Conservation (phyloP, 1,284 basidiomycete species). For the Melampsora larici-populina region DNA sequence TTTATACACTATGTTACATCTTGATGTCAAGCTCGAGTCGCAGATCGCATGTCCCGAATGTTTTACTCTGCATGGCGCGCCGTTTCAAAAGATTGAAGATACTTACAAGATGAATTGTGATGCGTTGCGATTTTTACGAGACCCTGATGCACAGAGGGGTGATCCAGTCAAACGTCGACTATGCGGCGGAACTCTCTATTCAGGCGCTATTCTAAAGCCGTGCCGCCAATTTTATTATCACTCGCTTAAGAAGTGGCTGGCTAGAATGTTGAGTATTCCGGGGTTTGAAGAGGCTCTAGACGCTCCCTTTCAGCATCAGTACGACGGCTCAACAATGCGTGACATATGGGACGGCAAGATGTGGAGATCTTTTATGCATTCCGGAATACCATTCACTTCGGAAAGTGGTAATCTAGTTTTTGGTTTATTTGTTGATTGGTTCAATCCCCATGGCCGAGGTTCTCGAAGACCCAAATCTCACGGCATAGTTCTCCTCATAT, state of each 20-base stretch:
- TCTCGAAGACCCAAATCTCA: no score
- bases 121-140: neutral
- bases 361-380: no score
- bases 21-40: neutral
- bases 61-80: neutral
- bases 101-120: neutral
- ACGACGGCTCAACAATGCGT: neutral
- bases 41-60: no score
- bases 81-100: neutral
- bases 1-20: neutral
- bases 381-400: neutral
- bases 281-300: neutral
- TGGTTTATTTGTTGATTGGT: no score
- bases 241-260: neutral
- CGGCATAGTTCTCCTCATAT: no score
- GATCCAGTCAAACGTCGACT: neutral
- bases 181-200: no score
- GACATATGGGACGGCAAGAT: constrained; percentile 39
- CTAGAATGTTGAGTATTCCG: neutral
- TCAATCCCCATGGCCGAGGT: no score
- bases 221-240: neutral
- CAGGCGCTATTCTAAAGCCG: neutral
- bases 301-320: neutral
- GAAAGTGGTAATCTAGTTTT: constrained; percentile 17
- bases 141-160: no score